Conservation (phyloP, 306 rosid species). For the Alnus glutinosa region DNA sequence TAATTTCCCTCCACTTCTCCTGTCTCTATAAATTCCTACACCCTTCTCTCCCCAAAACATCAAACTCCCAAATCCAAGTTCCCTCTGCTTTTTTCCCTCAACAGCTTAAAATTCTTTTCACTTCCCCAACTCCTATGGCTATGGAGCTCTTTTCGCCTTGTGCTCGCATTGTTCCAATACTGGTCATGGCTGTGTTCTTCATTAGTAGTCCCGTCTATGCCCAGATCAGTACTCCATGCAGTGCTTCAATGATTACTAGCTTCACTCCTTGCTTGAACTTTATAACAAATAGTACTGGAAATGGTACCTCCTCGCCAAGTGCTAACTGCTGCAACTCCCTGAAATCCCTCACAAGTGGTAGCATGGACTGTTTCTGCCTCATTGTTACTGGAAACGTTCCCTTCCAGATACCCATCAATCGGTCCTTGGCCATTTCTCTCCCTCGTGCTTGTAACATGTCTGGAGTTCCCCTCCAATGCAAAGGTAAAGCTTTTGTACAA, state of each 20-base stretch:
- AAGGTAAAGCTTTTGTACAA: slow-evolving; percentile 27
- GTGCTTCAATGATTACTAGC: slow-evolving; percentile 38
- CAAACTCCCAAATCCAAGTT: slow-evolving; percentile 24
- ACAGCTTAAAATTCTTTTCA: slow-evolving; percentile 6
- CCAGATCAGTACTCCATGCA: slow-evolving; percentile 67
- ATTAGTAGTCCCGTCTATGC: slow-evolving; percentile 36
- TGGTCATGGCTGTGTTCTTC: slow-evolving; percentile 34
- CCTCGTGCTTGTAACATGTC: slow-evolving; percentile 87
- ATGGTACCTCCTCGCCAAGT: slow-evolving; percentile 61
- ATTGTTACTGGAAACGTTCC: slow-evolving; percentile 54
- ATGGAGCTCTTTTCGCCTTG: slow-evolving; percentile 36
- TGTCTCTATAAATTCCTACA: slow-evolving; percentile 52
- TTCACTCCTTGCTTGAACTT: slow-evolving; percentile 65
- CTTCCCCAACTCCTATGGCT: neutral
- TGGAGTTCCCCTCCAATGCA: slow-evolving; percentile 74
- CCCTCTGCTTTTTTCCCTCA: neutral
- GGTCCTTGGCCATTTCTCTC: slow-evolving; percentile 70
- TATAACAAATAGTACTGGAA: slow-evolving; percentile 56
- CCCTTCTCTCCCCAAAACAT: slow-evolving; percentile 23
- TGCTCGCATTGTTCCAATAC: slow-evolving; percentile 17
- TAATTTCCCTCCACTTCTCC: slow-evolving; percentile 21
- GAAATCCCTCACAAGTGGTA: slow-evolving; percentile 44
- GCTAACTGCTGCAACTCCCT: slow-evolving; percentile 60
- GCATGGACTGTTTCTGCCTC: slow-evolving; percentile 70
- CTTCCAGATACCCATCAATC: slow-evolving; percentile 59